Conservation (phyloP, 768 basidiomycete genomes). For the Amanita rimosa region DNA sequence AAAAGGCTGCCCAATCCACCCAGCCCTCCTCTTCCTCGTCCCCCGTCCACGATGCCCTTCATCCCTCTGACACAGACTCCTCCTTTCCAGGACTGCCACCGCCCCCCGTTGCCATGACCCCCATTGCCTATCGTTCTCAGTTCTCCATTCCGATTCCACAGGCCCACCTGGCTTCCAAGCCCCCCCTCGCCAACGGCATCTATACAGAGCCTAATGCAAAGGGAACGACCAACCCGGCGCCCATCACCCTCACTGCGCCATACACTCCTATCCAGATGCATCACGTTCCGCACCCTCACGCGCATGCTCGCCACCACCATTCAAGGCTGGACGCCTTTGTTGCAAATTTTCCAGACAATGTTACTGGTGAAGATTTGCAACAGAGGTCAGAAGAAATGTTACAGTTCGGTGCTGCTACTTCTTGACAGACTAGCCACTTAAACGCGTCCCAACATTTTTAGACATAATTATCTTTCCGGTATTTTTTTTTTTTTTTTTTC, state of each 20-base stretch:
- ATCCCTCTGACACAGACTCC: slow-evolving; percentile 6
- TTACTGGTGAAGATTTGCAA: slow-evolving; percentile 24
- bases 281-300: slow-evolving; percentile 72
- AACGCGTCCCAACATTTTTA: slow-evolving; percentile 1
- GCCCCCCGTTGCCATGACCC: slow-evolving; percentile 12
- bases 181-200: slow-evolving; percentile 10
- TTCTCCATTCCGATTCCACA: slow-evolving; percentile 10
- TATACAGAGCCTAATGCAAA: slow-evolving; percentile 13
- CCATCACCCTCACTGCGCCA: slow-evolving; percentile 44
- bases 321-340: slow-evolving; percentile 30
- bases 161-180: slow-evolving; percentile 15
- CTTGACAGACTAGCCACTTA: slow-evolving; percentile 7
- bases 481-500: not conserved
- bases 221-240: slow-evolving; percentile 22
- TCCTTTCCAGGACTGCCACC: slow-evolving; percentile 7
- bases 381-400: slow-evolving; percentile 36
- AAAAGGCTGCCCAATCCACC: slow-evolving; percentile 36
- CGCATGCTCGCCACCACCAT: slow-evolving; percentile 65
- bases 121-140: slow-evolving; percentile 13
- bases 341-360: slow-evolving; percentile 26
- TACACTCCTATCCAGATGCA: slow-evolving; percentile 59
- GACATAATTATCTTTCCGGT: slow-evolving; percentile 1
- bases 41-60: slow-evolving; percentile 12
- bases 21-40: slow-evolving; percentile 20
- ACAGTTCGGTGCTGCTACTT: slow-evolving; percentile 29